Percentiles rank a stretch among this genome's conserved stretches.
Conservation (phyloP, 2,329 filamentous ascomycete genomes). For the Hypoxylon sp. region DNA sequence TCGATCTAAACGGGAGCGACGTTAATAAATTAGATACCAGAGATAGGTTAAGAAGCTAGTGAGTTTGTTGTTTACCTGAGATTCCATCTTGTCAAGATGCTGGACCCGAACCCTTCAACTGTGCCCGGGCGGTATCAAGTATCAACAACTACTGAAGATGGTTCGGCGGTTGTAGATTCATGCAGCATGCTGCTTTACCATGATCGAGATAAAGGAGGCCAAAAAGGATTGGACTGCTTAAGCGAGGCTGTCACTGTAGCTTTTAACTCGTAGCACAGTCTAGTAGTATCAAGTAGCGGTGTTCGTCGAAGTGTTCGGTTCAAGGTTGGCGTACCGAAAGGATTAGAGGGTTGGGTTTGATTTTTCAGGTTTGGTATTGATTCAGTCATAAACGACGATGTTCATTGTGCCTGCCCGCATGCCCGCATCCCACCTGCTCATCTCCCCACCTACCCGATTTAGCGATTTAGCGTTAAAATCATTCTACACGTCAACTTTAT, state of each 20-base stretch:
- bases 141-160: slow-evolving; percentile 35
- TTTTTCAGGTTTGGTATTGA: slow-evolving; percentile 25
- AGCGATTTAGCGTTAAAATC: slow-evolving; percentile 42
- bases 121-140: slow-evolving; percentile 48
- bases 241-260: neutral
- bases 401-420: slow-evolving; percentile 27
- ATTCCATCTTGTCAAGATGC: slow-evolving; percentile 59
- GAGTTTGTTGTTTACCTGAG: slow-evolving; percentile 57
- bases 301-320: neutral
- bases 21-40: slow-evolving; percentile 29
- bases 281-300: slow-evolving; percentile 8
- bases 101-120: slow-evolving; percentile 45
- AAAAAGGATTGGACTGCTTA: neutral
- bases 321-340: neutral
- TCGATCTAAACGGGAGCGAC: slow-evolving; percentile 76
- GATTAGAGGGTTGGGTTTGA: slow-evolving; percentile 4
- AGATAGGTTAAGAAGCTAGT: neutral
- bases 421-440: slow-evolving; percentile 23
- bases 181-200: slow-evolving; percentile 43
- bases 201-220: slow-evolving; percentile 19
- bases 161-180: slow-evolving; percentile 29
- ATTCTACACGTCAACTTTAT: slow-evolving; percentile 34
- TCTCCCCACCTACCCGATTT: slow-evolving; percentile 46
- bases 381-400: slow-evolving; percentile 27
- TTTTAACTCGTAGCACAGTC: neutral